Percentiles rank a stretch among this genome's conserved stretches.
Evolutionary conservation across 2,329 filamentous ascomycete species (phyloP).

Genomic region (Colletotrichum phormii): DNA sequence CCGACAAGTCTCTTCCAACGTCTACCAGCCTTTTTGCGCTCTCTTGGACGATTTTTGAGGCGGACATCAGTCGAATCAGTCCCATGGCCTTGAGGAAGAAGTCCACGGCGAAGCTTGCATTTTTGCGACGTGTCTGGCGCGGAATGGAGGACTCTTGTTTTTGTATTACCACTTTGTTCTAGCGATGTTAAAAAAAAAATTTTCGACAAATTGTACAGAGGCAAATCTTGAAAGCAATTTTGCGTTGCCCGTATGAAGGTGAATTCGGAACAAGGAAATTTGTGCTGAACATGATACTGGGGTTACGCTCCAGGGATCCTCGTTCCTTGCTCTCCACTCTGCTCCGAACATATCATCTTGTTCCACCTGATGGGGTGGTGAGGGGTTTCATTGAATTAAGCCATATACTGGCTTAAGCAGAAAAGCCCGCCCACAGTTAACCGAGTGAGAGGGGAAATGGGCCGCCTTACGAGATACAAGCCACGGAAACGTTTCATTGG

Average conservation of each 20-base stretch:
- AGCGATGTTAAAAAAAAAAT: constrained; percentile 2
- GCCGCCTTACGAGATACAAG: neutral
- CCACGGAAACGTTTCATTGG: neutral
- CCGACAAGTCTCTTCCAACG: constrained; percentile 2
- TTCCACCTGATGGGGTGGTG: neutral
- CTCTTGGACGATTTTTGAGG: constrained; percentile 6
- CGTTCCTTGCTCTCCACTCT: neutral
- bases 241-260: neutral
- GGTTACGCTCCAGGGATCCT: neutral
- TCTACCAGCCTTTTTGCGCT: constrained; percentile 2
- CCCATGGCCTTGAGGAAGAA: constrained; percentile 1
- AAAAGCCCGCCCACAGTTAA: neutral
- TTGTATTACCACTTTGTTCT: constrained; percentile 4
- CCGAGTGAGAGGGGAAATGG: neutral
- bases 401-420: neutral
- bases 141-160: neutral
- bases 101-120: constrained; percentile 3
- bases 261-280: too few species aligned
- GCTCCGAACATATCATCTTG: neutral
- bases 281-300: too few species aligned
- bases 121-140: constrained; percentile 3
- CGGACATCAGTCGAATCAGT: constrained; percentile 2
- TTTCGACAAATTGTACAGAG: neutral
- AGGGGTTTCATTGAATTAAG: neutral
- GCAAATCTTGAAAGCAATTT: constrained; percentile 5